Conservation (phyloP, 73 alveolate genomes). For the Paramecium sonneborni region DNA sequence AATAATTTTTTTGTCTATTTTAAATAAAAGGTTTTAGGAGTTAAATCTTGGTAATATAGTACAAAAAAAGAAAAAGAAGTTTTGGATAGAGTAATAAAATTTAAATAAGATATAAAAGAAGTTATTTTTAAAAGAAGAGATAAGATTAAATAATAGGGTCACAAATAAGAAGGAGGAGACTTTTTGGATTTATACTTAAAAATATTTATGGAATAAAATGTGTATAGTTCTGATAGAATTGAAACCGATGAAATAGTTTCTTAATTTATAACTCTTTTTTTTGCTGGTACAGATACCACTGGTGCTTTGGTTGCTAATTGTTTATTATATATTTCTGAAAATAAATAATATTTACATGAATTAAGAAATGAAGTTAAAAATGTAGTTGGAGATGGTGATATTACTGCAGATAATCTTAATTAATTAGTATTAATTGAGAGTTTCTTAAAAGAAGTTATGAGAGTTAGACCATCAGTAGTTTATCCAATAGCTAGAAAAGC, state of each 20-base stretch:
- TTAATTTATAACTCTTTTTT: background rate
- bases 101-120: background rate
- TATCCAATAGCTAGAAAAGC: background rate
- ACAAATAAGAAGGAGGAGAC: background rate
- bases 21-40: background rate
- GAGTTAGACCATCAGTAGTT: background rate
- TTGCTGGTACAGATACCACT: constrained; percentile 56
- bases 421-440: background rate
- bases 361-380: background rate
- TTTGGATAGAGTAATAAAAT: background rate
- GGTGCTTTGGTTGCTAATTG: background rate
- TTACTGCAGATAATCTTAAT: background rate
- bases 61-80: background rate
- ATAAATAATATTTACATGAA: background rate
- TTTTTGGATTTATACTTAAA: background rate
- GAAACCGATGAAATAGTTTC: constrained; percentile 21
- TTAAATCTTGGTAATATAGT: background rate
- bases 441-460: constrained; percentile 5
- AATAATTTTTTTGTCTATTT: background rate
- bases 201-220: background rate
- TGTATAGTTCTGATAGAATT: constrained; percentile 1
- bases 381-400: background rate
- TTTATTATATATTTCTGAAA: background rate
- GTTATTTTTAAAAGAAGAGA: background rate
- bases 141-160: background rate